phyloP scores from a whole-genome alignment of 306 rosid genomes.

The Datisca glomerata region DNA sequence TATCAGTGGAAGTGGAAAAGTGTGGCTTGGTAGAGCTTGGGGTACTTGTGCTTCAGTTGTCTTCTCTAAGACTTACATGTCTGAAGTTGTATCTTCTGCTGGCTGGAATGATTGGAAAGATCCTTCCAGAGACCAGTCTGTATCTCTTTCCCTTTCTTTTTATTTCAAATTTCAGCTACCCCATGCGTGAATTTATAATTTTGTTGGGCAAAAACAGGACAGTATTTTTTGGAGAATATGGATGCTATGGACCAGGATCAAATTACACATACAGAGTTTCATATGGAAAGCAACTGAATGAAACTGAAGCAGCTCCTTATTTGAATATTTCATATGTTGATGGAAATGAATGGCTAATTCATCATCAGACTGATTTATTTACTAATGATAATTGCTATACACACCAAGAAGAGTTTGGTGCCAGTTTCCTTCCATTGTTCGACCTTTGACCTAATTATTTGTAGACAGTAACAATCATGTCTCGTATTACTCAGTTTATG shows the following conservation, averaged over 20 bases:
- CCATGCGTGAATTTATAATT: neutral
- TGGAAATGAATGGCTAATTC: constrained; percentile 43
- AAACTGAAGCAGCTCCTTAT: constrained; percentile 37
- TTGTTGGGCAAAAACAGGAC: constrained; percentile 24
- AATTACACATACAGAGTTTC: constrained; percentile 37
- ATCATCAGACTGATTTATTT: constrained; percentile 13
- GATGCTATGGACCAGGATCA: constrained; percentile 47
- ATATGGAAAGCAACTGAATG: constrained; percentile 51
- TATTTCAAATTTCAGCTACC: neutral
- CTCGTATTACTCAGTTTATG: too few relatives aligned
- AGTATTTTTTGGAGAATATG: constrained; percentile 62
- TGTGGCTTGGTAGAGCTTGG: constrained; percentile 94
- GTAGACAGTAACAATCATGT: too few relatives aligned
- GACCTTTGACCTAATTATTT: neutral
- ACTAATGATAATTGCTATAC: neutral
- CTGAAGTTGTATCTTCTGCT: constrained; percentile 37
- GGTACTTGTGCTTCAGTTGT: constrained; percentile 49
- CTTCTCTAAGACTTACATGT: constrained; percentile 51
- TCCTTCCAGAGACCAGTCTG: constrained; percentile 56
- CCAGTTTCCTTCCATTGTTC: neutral
- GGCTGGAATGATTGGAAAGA: constrained; percentile 83
- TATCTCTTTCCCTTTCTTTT: neutral
- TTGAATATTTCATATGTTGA: constrained; percentile 34
- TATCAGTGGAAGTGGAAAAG: constrained; percentile 56
- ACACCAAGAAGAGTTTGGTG: neutral